These are phyloP conservation scores for Ogataea allantospora DNA, from an alignment of 805 yeast genomes.

Conservation along the genomic window DNA sequence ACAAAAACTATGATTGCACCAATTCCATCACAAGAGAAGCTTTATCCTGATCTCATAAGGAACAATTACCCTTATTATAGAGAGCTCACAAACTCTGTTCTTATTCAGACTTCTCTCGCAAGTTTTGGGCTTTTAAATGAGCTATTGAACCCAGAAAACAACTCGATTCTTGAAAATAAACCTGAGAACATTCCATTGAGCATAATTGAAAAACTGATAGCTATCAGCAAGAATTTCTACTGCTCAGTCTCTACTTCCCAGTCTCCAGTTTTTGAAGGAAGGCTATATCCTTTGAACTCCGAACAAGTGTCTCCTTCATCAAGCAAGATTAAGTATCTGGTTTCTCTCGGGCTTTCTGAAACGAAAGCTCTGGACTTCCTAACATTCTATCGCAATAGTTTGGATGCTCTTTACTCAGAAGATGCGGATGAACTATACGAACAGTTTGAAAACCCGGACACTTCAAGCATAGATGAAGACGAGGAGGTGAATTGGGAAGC, in stretches of 20 bases:
- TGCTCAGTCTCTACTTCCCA: conserved; percentile 36
- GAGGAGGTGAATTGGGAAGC: conserved; percentile 23
- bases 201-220: conserved; percentile 45
- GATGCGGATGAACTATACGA: conserved; percentile 26
- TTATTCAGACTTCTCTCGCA: conserved; percentile 41
- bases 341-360: conserved; percentile 31
- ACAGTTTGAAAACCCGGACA: conserved; percentile 32
- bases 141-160: conserved; percentile 31
- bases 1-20: conserved; percentile 34
- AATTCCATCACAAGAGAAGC: conserved; percentile 37
- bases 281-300: conserved; percentile 37
- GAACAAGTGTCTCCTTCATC: conserved; percentile 43
- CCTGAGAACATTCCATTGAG: conserved; percentile 34
- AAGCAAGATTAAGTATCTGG: conserved; percentile 34
- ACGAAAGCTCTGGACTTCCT: conserved; percentile 32
- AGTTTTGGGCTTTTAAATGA: conserved; percentile 40
- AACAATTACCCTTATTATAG: conserved; percentile 25
- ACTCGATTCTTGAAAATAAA: conserved; percentile 19
- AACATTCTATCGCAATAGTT: conserved; percentile 21
- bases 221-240: conserved; percentile 43
- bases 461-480: conserved; percentile 10
- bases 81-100: conserved; percentile 28
- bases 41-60: conserved; percentile 37
- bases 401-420: conserved; percentile 21
- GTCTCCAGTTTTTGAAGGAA: conserved; percentile 35